Base-by-base conservation (phyloP, 139 green algal species). In the Chlorella sp. region DNA sequence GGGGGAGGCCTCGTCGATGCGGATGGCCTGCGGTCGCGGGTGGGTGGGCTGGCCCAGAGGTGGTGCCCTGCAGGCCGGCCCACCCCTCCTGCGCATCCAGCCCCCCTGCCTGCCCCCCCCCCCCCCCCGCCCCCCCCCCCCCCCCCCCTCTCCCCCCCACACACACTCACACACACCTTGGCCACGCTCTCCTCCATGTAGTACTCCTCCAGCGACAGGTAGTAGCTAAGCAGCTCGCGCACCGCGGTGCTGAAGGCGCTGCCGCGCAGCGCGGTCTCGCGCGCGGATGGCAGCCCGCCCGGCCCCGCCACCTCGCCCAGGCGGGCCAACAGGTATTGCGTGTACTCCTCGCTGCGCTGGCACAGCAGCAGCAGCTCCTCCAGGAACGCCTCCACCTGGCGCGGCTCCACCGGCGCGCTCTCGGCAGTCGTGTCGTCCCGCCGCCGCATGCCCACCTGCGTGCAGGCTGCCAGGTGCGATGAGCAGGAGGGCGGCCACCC, bases 341-440 rank as follows among this genome's bases (percentile, higher is more conserved):
- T 94, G 89, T 98, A 98, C 85, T 98, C 94, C 87, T 98, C 92
- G 48, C 87, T 84, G 42, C 89, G 77, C 80, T 92, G 86, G 73
- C 86, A 87, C 75, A 98, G 80, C 63, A 90, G 50, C 36, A 98
- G 81, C 74, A 98, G 84, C 83, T 98, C 94, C 48, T 91, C 82
- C 45, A 97, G 67, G 33, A 79, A 79, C 0, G 31, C 70, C 74
- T 97, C 93, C 60, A 97, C 83, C 67, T 82, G 73, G 31, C 86
- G 71, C 0, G 88, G 83, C 59, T 95, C 83, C 35, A 90, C 73
- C 3, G 76, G 59, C 59, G 65, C 60, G 7, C 41, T 33, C 23
- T 62, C 55, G 6, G 46, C 53, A 4, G 56, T 71, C 8, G 78
- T 79, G 41, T 80, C 70, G 50, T 86, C 67, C 38, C 67, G 51